Percentiles rank a stretch among this genome's conserved stretches.
phyloP scores from a whole-genome alignment of 2,329 filamentous ascomycete genomes.

The Claviceps maximensis region DNA sequence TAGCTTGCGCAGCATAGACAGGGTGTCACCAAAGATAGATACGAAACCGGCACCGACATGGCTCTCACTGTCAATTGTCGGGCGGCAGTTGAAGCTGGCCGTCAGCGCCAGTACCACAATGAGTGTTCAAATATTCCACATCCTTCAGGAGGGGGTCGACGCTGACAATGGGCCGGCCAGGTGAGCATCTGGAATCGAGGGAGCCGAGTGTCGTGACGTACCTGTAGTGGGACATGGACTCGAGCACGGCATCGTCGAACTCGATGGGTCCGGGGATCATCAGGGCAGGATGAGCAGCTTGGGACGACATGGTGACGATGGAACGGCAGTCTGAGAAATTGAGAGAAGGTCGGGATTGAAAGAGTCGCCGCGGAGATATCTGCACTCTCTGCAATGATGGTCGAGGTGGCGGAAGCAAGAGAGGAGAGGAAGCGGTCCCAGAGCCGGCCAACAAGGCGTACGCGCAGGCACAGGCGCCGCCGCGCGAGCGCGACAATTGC shows the following conservation, averaged over 20 bases:
- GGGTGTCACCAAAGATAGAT: slow-evolving; percentile 76
- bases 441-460: not conserved
- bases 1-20: slow-evolving; percentile 78
- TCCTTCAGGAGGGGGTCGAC: not conserved
- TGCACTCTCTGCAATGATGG: not conserved
- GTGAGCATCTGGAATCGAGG: not conserved
- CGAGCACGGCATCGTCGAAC: slow-evolving; percentile 91
- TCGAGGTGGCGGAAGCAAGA: slow-evolving; percentile 4
- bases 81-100: not conserved
- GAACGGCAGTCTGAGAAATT: not conserved
- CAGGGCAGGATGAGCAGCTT: slow-evolving; percentile 54
- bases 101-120: not conserved
- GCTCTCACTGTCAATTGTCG: slow-evolving; percentile 54
- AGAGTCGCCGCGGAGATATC: not conserved
- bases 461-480: not conserved
- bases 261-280: slow-evolving; percentile 97
- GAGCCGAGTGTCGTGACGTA: slow-evolving; percentile 24
- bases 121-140: not conserved
- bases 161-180: not conserved
- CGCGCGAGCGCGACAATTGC: not conserved
- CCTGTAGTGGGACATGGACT: slow-evolving; percentile 93
- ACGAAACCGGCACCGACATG: slow-evolving; percentile 87
- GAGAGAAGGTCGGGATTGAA: not conserved
- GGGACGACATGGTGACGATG: slow-evolving; percentile 41
- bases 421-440: slow-evolving; percentile 2